These are phyloP conservation scores for Emericellopsis cladophorae DNA, from an alignment of 2,329 filamentous ascomycete species.

Conservation along the genomic window DNA sequence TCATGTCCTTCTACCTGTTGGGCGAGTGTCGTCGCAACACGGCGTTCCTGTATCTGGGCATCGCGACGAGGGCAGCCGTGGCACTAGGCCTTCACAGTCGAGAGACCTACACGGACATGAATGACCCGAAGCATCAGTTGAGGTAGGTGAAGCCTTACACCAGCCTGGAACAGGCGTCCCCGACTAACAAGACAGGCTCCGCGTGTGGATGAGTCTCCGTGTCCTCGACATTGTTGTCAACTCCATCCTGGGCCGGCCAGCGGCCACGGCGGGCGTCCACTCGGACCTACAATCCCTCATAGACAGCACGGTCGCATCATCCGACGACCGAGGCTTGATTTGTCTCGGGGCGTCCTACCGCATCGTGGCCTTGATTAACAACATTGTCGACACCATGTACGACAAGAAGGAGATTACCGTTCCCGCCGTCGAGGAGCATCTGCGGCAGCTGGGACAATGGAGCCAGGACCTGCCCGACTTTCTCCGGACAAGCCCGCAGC, in stretches of 20 bases:
- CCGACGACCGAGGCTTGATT: conserved; percentile 10
- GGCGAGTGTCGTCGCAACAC: conserved; percentile 45
- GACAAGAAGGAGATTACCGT: conserved; percentile 18
- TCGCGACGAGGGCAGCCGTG: conserved; percentile 43
- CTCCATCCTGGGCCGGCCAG: conserved; percentile 22
- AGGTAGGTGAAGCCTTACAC: conserved; percentile 7
- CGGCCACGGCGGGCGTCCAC: conserved; percentile 17
- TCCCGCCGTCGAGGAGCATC: conserved; percentile 22
- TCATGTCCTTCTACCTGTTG: conserved; percentile 48
- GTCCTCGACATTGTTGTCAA: conserved; percentile 24
- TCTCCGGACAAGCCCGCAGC: conserved; percentile 9
- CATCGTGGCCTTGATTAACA: conserved; percentile 28
- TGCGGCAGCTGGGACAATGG: conserved; percentile 30
- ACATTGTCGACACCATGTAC: conserved; percentile 28
- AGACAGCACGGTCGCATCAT: conserved; percentile 8
- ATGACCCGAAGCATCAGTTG: conserved; percentile 5
- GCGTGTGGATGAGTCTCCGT: conserved; percentile 22
- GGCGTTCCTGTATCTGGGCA: conserved; percentile 50
- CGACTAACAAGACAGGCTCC: conserved; percentile 10
- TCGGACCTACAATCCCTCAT: conserved; percentile 11
- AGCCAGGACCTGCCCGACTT: conserved; percentile 27
- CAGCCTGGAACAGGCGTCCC: too few species aligned
- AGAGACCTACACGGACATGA: conserved; percentile 13
- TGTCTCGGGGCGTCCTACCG: conserved; percentile 26
- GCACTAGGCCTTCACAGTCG: conserved; percentile 40